Base-by-base conservation (phyloP, 163 green algal genomes). In the Chlamydomonas reinhardtii region DNA sequence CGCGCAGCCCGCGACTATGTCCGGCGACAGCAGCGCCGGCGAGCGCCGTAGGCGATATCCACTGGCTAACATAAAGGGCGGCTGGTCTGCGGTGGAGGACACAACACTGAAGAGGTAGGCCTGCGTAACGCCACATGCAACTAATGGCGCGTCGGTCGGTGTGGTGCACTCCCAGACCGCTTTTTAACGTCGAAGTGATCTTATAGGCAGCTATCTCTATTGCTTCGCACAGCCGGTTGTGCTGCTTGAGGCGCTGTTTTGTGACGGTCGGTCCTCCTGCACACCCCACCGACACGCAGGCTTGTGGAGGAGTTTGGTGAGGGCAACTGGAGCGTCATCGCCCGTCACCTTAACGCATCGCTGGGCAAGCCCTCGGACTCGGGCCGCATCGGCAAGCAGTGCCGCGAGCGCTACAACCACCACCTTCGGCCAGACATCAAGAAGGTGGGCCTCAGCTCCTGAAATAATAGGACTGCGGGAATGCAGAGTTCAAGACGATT, bases 371-470 rank as follows among this genome's bases (percentile, higher is more conserved):
- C 64, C 29, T 59, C 87, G 4, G 89, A 90, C 16, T 69, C 88
- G 2, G 93, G 92, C 1, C 78, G 93, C 32, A 96, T 95, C n/a
- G 96, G 96, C 81, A 99, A 99, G 93, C 96, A 98, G 91, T 92
- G 89, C 75, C 74, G 89, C n/a, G 89, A 92, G 62, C 80, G 89
- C 9, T 92, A 77, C 93, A 93, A 97, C 89, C 97, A 98, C 85
- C 95, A 99, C 74, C 88, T 98, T 35, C 86, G 92, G 0, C 96
- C 96, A 8, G 94, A 98, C 89, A 98, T 98, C 39, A 75, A 76
- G 19, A 92, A 92, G 74, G 76, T 84, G 62, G 35, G 76, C 6
- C 48, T 56, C 11, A 14, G 1, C 6, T 56, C 39, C 39, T 48
- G 39, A 48, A 48, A 8, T 22, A 71, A 15, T 4, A 43, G 48